Conservation (phyloP, 305 asterid genomes). For the Fraxinus floribunda region DNA sequence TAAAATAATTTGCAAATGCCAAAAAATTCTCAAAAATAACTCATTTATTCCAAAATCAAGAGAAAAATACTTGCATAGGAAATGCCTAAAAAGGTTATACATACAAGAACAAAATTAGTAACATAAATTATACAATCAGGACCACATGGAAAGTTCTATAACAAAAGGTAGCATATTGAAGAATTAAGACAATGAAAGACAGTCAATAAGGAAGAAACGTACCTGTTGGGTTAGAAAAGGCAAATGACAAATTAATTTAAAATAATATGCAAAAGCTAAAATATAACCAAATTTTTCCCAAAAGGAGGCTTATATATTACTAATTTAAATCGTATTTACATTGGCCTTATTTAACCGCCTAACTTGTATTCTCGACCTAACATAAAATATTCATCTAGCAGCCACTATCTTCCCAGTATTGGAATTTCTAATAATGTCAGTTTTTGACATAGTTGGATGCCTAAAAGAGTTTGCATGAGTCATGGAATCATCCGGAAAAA, state of each 20-base stretch:
- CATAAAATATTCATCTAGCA: background rate
- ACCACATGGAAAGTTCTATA: background rate
- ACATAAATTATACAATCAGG: background rate
- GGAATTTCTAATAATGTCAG: no score
- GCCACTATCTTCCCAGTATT: background rate
- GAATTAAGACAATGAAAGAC: constrained; percentile 9
- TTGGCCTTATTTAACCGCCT: background rate
- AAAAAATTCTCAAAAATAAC: background rate
- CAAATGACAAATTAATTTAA: background rate
- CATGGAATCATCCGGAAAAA: no score
- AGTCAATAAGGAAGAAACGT: background rate
- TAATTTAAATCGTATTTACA: background rate
- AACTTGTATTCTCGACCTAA: background rate
- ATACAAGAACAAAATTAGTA: background rate
- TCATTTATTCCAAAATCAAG: background rate
- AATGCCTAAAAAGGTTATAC: background rate
- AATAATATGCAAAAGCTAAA: background rate
- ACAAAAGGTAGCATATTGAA: background rate
- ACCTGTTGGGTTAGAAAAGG: background rate
- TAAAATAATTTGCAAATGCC: background rate
- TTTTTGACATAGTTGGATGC: no score
- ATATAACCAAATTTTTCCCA: background rate
- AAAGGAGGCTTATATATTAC: background rate
- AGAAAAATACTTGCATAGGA: background rate
- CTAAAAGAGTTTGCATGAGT: no score